Conservation (phyloP, 1,284 basidiomycete genomes). For the Pisolithus thermaeus region DNA sequence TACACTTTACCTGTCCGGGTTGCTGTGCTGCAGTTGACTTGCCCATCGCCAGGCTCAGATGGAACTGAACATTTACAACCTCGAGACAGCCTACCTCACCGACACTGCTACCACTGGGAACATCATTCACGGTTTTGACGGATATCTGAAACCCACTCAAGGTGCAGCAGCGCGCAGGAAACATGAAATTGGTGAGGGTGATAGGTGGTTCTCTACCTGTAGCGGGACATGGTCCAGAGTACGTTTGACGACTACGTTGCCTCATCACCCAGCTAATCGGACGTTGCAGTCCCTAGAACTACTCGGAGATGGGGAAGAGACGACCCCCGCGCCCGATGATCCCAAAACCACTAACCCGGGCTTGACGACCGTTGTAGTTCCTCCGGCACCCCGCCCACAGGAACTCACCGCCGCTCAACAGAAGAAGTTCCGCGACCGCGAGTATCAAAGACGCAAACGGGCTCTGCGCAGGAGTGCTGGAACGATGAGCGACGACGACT, state of each 20-base stretch:
- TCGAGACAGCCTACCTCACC: constrained; percentile 66
- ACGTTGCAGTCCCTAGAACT: constrained; percentile 60
- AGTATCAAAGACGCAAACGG: constrained; percentile 70
- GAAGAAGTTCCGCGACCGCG: constrained; percentile 67
- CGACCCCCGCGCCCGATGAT: constrained; percentile 51
- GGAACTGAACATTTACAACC: constrained; percentile 68
- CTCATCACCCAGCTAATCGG: constrained; percentile 4
- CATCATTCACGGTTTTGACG: constrained; percentile 78
- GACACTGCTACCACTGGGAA: constrained; percentile 78
- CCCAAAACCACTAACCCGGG: constrained; percentile 57
- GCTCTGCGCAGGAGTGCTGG: constrained; percentile 56
- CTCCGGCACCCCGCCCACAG: constrained; percentile 59
- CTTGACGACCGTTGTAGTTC: constrained; percentile 65
- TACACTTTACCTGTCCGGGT: neutral
- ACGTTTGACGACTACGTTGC: constrained; percentile 10
- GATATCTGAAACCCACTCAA: constrained; percentile 70
- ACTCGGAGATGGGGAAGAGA: constrained; percentile 66
- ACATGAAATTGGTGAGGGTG: constrained; percentile 68
- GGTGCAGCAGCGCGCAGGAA: constrained; percentile 54
- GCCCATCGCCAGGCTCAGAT: constrained; percentile 50
- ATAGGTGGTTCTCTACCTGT: constrained; percentile 74
- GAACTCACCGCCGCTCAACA: constrained; percentile 64
- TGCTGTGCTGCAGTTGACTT: constrained; percentile 2
- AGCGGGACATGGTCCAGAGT: constrained; percentile 71
- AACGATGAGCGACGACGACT: constrained; percentile 64